Base-by-base conservation (phyloP, 805 yeast species). In the Starmerella davenportii region DNA sequence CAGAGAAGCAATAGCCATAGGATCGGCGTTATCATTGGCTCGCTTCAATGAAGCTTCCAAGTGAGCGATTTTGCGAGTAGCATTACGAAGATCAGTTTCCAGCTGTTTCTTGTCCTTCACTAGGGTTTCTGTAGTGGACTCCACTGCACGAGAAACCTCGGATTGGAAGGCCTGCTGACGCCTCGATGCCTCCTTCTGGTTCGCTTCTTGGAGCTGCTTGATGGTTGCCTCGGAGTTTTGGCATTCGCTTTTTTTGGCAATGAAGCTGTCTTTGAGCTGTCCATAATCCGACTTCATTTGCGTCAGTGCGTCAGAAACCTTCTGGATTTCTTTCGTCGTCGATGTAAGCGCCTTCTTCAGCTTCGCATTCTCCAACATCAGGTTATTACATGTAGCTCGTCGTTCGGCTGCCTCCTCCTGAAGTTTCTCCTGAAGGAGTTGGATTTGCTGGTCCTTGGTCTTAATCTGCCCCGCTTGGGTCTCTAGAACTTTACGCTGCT, bases 281-380 rank as follows among this genome's bases (percentile, higher is more conserved):
- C 11, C 15, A 21, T 32, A 32, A n/a, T 32, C 51, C n/a, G 16
- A 15, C 29, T 20, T 16, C 11, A 8, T 4, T 15, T 5, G 5
- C 5, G 5, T 9, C 15, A 29, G 35, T 21, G 7, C 35, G n/a
- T 32, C 35, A 7, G 7, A 8, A 7, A 32, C 9, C 23, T 32
- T 32, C 17, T 8, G 7, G 13, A 7, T 29, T 7, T 7, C 9
- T 3, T 5, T 4, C 23, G 46, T 47, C 29, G 47, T 45, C 21
- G 37, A 16, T n/a, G 31, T 29, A 14, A 50, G 45, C 20, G 36
- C 21, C 21, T 35, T 27, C 24, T 40, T 38, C 4, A 42, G 38
- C 20, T 43, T 15, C 14, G 31, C 14, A 2, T 14, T 19, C 29
- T 35, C 42, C 19, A 15, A 14, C 5, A n/a, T 17, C 32, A 29